These are phyloP conservation scores for Pyrenophora graminea DNA, from an alignment of 2,329 filamentous ascomycete genomes.

Conservation along the genomic window DNA sequence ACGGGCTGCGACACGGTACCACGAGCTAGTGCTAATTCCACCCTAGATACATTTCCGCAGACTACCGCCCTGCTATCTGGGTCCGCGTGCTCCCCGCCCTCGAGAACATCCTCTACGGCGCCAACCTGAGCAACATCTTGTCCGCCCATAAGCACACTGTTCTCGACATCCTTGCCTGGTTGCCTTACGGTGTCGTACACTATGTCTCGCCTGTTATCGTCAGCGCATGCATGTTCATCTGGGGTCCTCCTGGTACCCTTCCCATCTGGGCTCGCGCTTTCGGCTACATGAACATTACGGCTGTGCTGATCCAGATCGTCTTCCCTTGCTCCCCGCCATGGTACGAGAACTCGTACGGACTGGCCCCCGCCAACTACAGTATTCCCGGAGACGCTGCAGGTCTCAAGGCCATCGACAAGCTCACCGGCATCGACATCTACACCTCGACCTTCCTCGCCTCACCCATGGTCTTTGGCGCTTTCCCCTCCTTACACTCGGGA, in stretches of 20 bases:
- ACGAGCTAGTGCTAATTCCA: constrained; percentile 23
- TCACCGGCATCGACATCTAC: constrained; percentile 92
- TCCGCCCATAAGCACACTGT: constrained; percentile 84
- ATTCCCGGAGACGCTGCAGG: constrained; percentile 90
- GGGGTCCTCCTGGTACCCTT: constrained; percentile 81
- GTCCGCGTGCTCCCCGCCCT: constrained; percentile 91
- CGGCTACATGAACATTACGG: constrained; percentile 88
- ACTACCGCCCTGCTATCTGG: constrained; percentile 92
- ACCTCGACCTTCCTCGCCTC: constrained; percentile 89
- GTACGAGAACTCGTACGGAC: constrained; percentile 92
- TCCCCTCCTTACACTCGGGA: constrained; percentile 89
- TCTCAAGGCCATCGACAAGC: constrained; percentile 81
- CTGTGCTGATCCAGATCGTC: constrained; percentile 83
- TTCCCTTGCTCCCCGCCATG: constrained; percentile 95
- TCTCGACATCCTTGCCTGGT: constrained; percentile 87
- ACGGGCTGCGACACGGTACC: too few species aligned
- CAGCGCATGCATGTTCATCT: constrained; percentile 81
- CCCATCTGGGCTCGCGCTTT: constrained; percentile 86
- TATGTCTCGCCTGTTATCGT: constrained; percentile 83
- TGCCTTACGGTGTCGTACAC: constrained; percentile 90
- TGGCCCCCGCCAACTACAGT: constrained; percentile 89
- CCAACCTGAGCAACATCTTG: constrained; percentile 93
- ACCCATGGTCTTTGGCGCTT: constrained; percentile 90
- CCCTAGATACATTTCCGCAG: constrained; percentile 79
- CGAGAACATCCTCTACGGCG: constrained; percentile 95